Base-by-base conservation (phyloP, 2,329 filamentous ascomycete genomes). In the Epichloe gansuensis region DNA sequence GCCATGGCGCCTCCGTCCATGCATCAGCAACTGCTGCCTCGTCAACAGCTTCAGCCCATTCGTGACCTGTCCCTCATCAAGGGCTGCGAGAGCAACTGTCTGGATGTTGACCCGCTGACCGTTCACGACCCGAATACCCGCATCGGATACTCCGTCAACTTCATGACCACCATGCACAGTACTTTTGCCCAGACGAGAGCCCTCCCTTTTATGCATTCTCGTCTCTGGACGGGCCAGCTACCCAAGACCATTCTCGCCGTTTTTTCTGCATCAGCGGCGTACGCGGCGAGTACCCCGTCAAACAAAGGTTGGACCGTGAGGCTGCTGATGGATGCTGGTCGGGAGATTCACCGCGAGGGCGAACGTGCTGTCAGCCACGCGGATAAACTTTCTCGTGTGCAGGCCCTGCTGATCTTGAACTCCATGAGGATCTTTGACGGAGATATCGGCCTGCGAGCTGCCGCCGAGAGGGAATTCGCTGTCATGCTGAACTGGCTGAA, bases 351-450 rank as follows among this genome's bases (percentile, higher is more conserved):
- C 53, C 58, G 61, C 40, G 64, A 68, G 41, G 66, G 64, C 8
- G 63, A 67, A 54, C 55, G 53, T 13, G 63, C 61, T 6, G 54
- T 53, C 5, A 66, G 64, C 3, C 62, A 63, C 0, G 54, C 58
- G 1, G 69, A 73, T 42, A 72, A 69, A 60, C 61, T 74, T 31
- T 70, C 70, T 4, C 64, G 71, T 12, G 63, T 71, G 4, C 72
- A 74, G 57, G 72, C 71, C 1, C 61, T 74, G 17, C 53, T 71
- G 15, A 54, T 72, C 12, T 59, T 72, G 34, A 69, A 73, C 54
- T 61, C 65, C 2, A 68, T 74, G 38, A 64, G 71, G 42, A 61
- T 72, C 54, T 69, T 73, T 49, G 71, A 74, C 41, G 72, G 71
- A 0, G 71, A 74, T 49, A 53, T 74, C 3, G 56, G 60, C 4